These are phyloP conservation scores for Paramecium biaurelia DNA, from an alignment of 73 alveolate genomes.

Conservation along the genomic window DNA sequence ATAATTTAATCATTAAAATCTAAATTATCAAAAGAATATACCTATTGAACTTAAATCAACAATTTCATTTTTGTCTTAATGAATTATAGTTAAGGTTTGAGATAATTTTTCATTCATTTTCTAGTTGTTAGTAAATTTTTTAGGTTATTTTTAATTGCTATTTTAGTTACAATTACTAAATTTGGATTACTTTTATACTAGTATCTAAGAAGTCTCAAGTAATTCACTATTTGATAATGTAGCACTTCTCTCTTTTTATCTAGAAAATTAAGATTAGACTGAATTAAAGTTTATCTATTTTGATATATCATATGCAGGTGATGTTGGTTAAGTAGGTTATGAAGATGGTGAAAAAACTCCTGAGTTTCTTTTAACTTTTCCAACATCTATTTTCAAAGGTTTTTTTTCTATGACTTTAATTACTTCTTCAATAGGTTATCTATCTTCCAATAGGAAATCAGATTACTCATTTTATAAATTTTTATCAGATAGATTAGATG, in stretches of 20 bases:
- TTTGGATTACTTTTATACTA: neutral
- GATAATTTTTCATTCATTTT: constrained; percentile 49
- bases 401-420: neutral
- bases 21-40: neutral
- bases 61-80: neutral
- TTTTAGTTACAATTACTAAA: no score
- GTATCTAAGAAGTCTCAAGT: neutral
- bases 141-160: neutral
- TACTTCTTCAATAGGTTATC: neutral
- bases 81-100: neutral
- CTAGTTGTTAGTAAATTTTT: neutral
- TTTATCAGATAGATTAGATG: neutral
- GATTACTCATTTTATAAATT: neutral
- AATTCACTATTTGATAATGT: neutral
- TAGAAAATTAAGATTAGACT: neutral
- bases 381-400: neutral
- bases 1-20: neutral
- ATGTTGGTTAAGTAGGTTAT: neutral
- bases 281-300: neutral
- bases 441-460: neutral
- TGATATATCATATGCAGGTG: neutral
- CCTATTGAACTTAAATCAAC: constrained; percentile 18
- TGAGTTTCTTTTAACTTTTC: neutral
- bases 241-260: neutral
- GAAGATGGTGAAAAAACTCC: neutral